Base-by-base conservation (phyloP, 2,329 filamentous ascomycete species). In the Claviceps pusilla region DNA sequence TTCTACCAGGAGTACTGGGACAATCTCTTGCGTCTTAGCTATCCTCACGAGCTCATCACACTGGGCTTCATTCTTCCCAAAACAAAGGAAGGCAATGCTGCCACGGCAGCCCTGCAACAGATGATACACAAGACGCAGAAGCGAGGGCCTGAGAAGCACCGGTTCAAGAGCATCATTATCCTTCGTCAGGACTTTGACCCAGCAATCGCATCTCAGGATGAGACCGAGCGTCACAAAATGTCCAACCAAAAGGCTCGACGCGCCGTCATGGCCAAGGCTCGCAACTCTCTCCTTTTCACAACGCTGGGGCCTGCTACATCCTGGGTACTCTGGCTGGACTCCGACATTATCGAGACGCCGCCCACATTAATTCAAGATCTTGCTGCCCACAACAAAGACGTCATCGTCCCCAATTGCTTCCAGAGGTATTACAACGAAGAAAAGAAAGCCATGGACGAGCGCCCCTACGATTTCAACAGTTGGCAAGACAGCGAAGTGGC, bases 1-100 rank as follows among this genome's bases (percentile, higher is more conserved):
- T 98, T 97, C 76, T 97, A 96, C 70, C 84, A 87, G 62, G 83
- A 79, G 61, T 98, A 97, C 74, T 98, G 93, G 91, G 85, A 94
- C 68, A 98, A 97, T 64, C 76, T 98, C 33, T 68, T 90, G 60
- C 81, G 81, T 66, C 78, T 98, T 54, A 78, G 72, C 63, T 98
- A 97, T 68, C 93, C 93, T 3, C 93, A 96, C 71, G 87, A 95
- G 56, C 80, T 97, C 59, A 94, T 98, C 65, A 94, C 89, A 0
- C 76, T 98, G 33, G 93, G 89, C 43, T 98, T 97, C 73, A 97
- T 98, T 65, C 83, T 95, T 33, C 93, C 93, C 52, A 95, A 94
- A 73, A 95, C 84, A 50, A 86, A 86, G 65, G 90, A 96, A 62
- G 93, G 93, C 56, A 95, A 97, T 68, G 76, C 83, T 33, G 93